Base-by-base conservation (phyloP, 2,329 filamentous ascomycete species). In the Huntiella bhutanensis region DNA sequence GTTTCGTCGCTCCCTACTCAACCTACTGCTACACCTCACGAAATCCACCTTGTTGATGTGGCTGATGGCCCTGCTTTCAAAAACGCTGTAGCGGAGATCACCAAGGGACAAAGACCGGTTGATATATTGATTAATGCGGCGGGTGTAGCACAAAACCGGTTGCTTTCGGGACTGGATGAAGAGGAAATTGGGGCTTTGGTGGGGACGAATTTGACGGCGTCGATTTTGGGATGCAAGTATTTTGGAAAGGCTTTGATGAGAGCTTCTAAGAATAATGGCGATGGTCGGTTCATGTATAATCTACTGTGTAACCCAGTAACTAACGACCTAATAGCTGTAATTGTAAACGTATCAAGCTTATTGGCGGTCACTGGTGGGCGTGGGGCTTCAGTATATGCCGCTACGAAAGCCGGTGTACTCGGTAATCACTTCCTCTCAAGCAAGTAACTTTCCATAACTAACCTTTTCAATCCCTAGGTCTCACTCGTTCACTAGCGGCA, bases 261-360 rank as follows among this genome's bases (percentile, higher is more conserved):
- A 6, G 40, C 47, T 15, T 51, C 50, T 3, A 41, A 16, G 12
- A 39, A 44, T 10, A 10, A 43, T 19, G 49, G 49, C 11, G 49
- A 50, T 35, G 39, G 49, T 50, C 13, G n/a, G 44, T 34, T 22
- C 1, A 17, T 28, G 22, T 28, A 45, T 16, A 33, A 10, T 19
- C 10, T 41, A 32, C 28, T 10, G 13, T 5, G 8, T 43, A 33
- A 11, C 37, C 11, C 22, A 2, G 42, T 39, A 49, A 43, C 15
- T 32, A n/a, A 33, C 41, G 5, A n/a, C 10, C 4, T n/a, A 7
- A 4, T 40, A 72, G 72, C 69, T 5, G 82, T 75, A 55, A 86
- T 93, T 51, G 77, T 93, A 59, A 93, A 93, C 56, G 65, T 94
- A 16, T 77, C 82, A 1, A 88, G 82, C 41, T 64, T 92, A 28